Evolutionary conservation across 257 asterid genomes (phyloP), one percentile per base, ranked within the genome.

Genomic region (Avicennia marina): DNA sequence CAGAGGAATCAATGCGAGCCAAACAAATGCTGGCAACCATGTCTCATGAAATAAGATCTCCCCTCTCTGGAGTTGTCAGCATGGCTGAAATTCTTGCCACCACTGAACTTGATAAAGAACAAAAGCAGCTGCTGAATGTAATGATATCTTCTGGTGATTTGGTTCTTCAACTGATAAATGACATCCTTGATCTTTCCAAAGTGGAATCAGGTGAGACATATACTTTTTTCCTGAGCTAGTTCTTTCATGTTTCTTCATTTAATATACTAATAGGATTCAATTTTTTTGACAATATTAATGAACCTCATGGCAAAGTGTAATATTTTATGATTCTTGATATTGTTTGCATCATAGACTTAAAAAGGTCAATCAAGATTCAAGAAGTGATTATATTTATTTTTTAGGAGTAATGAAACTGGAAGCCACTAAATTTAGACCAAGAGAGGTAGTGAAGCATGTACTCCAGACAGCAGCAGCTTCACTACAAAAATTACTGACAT

Each of bases 1-100:
- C 84, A 83, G 95, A 89, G 97, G 97, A 89, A 72, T 83, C 95
- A 2, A 89, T 89, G 95, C 72, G 97, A 40, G 97, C 95, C 22
- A 89, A 89, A 48, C 97, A 89, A 75, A 86, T 89, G 97, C 81
- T 89, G 34, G 97, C 97, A 36, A 89, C 97, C 17, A 89, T 89
- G 97, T 89, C 97, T 39, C 97, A 89, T 45, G 97, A 89, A 85
- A 89, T 89, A 75, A 63, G 97, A 56, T 89, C 97, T 52, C 97
- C 97, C 33, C 64, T 89, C 26, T 86, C 97, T 7, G 97, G 97
- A 60, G 97, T 89, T 9, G 91, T 89, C 33, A 76, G 97, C 91
- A 85, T 89, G 86, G 84, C 97, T 0, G 94, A 89, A 73, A 86
- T 89, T 64, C 97, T 89, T 51, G 72, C 91, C 39, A 81, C 85